Evolutionary conservation across 2,329 filamentous ascomycete species (phyloP).

Genomic region (Epichloe brachyelytri): DNA sequence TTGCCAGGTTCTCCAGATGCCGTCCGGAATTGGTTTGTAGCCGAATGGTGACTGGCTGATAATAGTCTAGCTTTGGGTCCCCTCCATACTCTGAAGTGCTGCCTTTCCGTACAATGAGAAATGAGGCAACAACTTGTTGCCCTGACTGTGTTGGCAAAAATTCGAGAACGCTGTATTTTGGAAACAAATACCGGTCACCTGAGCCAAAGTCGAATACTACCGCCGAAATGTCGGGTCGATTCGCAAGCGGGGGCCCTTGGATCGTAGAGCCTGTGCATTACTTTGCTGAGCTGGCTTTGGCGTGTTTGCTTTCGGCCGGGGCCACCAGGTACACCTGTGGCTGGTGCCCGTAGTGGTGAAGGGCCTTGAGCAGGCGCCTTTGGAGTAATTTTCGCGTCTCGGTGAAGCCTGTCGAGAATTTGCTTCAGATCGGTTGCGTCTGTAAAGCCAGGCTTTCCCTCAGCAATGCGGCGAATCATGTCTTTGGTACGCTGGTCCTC

Average conservation of each 20-base stretch:
- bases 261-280: slow-evolving; percentile 43
- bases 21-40: slow-evolving; percentile 40
- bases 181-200: slow-evolving; percentile 67
- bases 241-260: slow-evolving; percentile 43
- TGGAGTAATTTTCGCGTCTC: slow-evolving; percentile 25
- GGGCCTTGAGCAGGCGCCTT: slow-evolving; percentile 16
- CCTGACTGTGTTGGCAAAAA: slow-evolving; percentile 37
- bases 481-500: slow-evolving; percentile 36
- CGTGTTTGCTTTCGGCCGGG: slow-evolving; percentile 22
- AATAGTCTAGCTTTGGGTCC: slow-evolving; percentile 56
- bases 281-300: slow-evolving; percentile 11
- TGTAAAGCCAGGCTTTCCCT: slow-evolving; percentile 34
- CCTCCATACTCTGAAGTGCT: slow-evolving; percentile 51
- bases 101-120: slow-evolving; percentile 63
- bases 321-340: slow-evolving; percentile 17
- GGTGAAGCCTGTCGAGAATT: slow-evolving; percentile 35
- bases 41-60: slow-evolving; percentile 59
- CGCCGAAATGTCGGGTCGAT: slow-evolving; percentile 50
- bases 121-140: slow-evolving; percentile 57
- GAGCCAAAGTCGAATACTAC: slow-evolving; percentile 59
- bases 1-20: slow-evolving; percentile 46
- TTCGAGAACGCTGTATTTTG: slow-evolving; percentile 65
- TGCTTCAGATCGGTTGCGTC: slow-evolving; percentile 43
- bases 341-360: slow-evolving; percentile 15
- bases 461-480: slow-evolving; percentile 41